These are phyloP conservation scores for Tetragonia tetragonoides DNA, from an alignment of 148 eudicot genomes.

Conservation along the genomic window DNA sequence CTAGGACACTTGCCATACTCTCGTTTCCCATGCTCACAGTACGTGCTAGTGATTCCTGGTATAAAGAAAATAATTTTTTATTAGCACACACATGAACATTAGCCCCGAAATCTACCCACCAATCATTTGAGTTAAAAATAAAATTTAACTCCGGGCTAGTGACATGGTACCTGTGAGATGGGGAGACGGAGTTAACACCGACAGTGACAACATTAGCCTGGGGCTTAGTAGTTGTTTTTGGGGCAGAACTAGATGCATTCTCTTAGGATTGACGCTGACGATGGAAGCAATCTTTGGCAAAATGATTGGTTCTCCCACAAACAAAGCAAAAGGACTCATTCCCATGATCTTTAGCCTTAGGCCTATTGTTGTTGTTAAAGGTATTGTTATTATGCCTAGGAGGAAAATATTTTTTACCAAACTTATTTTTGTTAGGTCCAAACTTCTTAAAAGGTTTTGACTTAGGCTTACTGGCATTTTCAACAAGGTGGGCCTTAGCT, in stretches of 20 bases:
- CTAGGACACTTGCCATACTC: constrained; percentile 8
- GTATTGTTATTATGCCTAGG: not conserved
- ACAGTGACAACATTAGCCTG: constrained; percentile 1
- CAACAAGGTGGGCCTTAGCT: not conserved
- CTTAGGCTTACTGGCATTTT: constrained; percentile 1
- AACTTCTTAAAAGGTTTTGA: not conserved
- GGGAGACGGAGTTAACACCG: not conserved
- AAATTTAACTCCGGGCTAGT: not conserved
- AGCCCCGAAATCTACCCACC: constrained; percentile 15
- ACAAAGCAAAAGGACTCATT: not conserved
- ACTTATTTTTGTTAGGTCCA: not conserved
- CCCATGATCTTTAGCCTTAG: constrained; percentile 1
- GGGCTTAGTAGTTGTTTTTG: not conserved
- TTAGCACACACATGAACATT: constrained; percentile 7
- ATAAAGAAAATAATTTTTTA: not conserved
- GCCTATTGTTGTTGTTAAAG: not conserved
- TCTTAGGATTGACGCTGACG: not conserved
- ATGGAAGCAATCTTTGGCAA: not conserved
- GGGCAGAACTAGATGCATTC: not conserved
- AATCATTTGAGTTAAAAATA: constrained; percentile 4
- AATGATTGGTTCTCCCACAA: constrained; percentile 9
- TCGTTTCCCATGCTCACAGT: constrained; percentile 18
- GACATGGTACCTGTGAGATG: constrained; percentile 6
- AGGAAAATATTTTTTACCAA: not conserved
- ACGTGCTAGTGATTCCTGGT: not conserved